A percentile compares a stretch with the other conserved stretches of the same genome.
These are phyloP conservation scores for Arthrobotrys iridis DNA, from an alignment of 2,329 filamentous ascomycete species.

Conservation along the genomic window DNA sequence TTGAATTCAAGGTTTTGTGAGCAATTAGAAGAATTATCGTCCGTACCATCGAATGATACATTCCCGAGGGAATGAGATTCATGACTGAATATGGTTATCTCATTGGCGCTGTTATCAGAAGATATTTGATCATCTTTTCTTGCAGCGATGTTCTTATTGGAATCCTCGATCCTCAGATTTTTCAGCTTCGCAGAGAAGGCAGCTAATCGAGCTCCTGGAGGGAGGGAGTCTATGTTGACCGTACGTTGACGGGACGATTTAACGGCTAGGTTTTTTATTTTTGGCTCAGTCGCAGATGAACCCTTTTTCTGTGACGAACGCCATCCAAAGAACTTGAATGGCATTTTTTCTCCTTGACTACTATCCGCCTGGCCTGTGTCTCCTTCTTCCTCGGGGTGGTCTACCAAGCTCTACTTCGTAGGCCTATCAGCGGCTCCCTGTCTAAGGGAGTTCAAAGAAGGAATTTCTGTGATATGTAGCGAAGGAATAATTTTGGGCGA, in stretches of 20 bases:
- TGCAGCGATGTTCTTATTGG: background rate
- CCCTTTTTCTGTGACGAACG: background rate
- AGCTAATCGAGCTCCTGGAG: background rate
- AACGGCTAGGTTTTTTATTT: too few species aligned
- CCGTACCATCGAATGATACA: background rate
- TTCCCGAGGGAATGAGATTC: background rate
- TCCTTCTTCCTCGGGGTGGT: background rate
- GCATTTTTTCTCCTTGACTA: background rate
- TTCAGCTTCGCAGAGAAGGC: background rate
- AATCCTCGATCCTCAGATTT: background rate
- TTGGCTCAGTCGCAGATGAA: background rate
- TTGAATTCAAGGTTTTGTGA: background rate
- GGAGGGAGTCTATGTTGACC: background rate
- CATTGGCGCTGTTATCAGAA: background rate
- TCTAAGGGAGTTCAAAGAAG: background rate
- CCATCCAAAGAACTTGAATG: constrained; percentile 1
- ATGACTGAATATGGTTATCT: too few species aligned
- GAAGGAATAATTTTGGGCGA: background rate
- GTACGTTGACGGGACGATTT: background rate
- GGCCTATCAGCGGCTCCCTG: too few species aligned
- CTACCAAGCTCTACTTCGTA: too few species aligned
- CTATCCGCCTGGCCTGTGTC: background rate
- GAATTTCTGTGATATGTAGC: background rate
- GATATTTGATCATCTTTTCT: background rate
- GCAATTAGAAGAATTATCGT: background rate